Conservation (phyloP, 1,139 yeast genomes). For the Trichomonascaceae sp. region DNA sequence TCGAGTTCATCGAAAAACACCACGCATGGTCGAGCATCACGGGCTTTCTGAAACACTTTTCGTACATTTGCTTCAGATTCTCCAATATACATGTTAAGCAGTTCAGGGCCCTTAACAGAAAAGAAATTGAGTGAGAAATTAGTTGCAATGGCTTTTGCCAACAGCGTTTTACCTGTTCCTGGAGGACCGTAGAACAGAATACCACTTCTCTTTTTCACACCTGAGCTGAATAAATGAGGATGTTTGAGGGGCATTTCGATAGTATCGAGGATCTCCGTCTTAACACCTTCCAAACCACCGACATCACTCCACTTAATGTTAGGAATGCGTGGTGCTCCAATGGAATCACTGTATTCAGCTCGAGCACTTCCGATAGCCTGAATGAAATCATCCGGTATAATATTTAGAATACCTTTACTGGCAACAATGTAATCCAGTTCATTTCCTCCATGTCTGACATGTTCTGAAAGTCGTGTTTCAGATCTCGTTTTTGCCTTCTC, state of each 20-base stretch:
- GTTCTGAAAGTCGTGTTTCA: slow-evolving; percentile 39
- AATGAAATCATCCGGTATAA: slow-evolving; percentile 62
- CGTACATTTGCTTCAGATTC: slow-evolving; percentile 97
- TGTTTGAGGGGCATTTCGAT: slow-evolving; percentile 93
- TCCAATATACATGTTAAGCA: slow-evolving; percentile 95
- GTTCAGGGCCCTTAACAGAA: slow-evolving; percentile 93
- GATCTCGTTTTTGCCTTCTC: slow-evolving; percentile 58
- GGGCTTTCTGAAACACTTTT: slow-evolving; percentile 83
- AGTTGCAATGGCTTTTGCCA: slow-evolving; percentile 95
- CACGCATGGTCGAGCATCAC: slow-evolving; percentile 97
- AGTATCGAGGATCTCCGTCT: slow-evolving; percentile 88
- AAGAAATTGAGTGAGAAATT: slow-evolving; percentile 89
- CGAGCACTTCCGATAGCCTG: slow-evolving; percentile 76
- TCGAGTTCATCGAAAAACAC: slow-evolving; percentile 96
- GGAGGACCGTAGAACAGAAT: slow-evolving; percentile 96
- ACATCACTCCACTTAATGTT: slow-evolving; percentile 94
- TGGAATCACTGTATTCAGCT: slow-evolving; percentile 82
- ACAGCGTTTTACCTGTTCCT: slow-evolving; percentile 91
- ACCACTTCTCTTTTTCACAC: slow-evolving; percentile 90
- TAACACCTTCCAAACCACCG: slow-evolving; percentile 84
- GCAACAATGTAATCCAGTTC: slow-evolving; percentile 26
- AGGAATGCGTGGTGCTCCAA: slow-evolving; percentile 96
- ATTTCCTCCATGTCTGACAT: slow-evolving; percentile 20
- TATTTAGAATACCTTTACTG: slow-evolving; percentile 43
- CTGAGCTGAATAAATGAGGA: slow-evolving; percentile 82